These are phyloP conservation scores for Neurospora sp. DNA, from an alignment of 2,329 filamentous ascomycete species.

Conservation along the genomic window DNA sequence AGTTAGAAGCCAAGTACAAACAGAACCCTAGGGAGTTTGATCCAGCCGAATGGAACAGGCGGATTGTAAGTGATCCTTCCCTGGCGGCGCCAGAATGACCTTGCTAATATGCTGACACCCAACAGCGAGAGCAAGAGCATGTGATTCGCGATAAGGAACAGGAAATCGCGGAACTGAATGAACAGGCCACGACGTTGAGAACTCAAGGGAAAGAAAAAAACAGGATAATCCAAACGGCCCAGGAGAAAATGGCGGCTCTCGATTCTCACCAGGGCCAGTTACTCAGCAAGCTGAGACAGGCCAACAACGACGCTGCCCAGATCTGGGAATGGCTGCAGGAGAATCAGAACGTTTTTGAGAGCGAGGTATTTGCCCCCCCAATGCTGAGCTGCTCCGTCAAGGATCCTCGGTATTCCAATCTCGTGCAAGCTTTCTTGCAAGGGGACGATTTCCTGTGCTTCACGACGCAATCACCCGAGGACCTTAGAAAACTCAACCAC, in stretches of 20 bases:
- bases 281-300: slow-evolving; percentile 49
- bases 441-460: slow-evolving; percentile 52
- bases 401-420: slow-evolving; percentile 53
- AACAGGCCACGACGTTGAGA: slow-evolving; percentile 23
- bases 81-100: not conserved
- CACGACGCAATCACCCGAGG: slow-evolving; percentile 71
- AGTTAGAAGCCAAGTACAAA: slow-evolving; percentile 52
- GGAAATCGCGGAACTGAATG: slow-evolving; percentile 26
- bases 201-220: slow-evolving; percentile 32
- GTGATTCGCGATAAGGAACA: slow-evolving; percentile 40
- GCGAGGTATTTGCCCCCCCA: slow-evolving; percentile 70
- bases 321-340: slow-evolving; percentile 78
- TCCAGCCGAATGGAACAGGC: slow-evolving; percentile 57
- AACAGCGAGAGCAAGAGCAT: slow-evolving; percentile 51
- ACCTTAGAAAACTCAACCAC: slow-evolving; percentile 39
- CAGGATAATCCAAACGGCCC: slow-evolving; percentile 25
- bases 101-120: slow-evolving; percentile 16
- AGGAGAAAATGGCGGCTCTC: slow-evolving; percentile 46
- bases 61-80: slow-evolving; percentile 46
- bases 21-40: slow-evolving; percentile 59
- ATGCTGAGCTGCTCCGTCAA: slow-evolving; percentile 72
- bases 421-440: slow-evolving; percentile 42
- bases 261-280: slow-evolving; percentile 69
- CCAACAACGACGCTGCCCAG: slow-evolving; percentile 52
- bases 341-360: slow-evolving; percentile 59